Evolutionary conservation across 1,284 basidiomycete genomes (phyloP), one percentile per base, ranked within the genome.

Genomic region (Melampsora occidentalis): DNA sequence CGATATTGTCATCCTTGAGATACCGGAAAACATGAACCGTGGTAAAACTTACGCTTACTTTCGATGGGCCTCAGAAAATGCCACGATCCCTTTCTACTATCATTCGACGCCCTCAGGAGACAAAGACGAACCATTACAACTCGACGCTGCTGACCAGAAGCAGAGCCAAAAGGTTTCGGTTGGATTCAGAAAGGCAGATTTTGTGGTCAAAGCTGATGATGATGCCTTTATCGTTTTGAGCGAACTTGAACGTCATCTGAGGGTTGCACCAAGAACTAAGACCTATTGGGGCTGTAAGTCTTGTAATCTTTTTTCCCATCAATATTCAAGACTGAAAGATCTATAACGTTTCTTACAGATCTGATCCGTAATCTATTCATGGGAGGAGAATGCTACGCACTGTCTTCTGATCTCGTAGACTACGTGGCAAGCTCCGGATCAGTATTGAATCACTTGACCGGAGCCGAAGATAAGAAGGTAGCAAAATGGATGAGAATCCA

Each of bases 281-380:
- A 89, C 94, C 22, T 95, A 94, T 83, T 97, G 94, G 93, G 94
- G 94, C 3, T 97, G 85, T 86, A 75, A 83, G 85, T 85, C 5
- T 64, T 59, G 57, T 39, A 16, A 31, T 46, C 49, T 20, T 57
- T 42, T 46, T 12, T 28, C 49, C 18, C 59, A n/a, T 65, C 57
- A 22, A 12, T 22, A 35, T 61, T 9, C 33, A 62, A 22, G 14
- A 48, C 51, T 78, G 20, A 12, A 48, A 59, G 71, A 77, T 61
- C 20, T 63, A 16, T 6, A 28, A 53, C 18, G 59, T 18, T 35
- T 22, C n/a, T 7, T 33, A 2, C 78, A 86, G 85, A 98, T 83
- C 89, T 97, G 48, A 91, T 98, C 64, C 94, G 93, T 79, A 92
- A 95, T 81, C 86, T 86, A 73, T 98, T 98, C 85, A 98, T 99